Base-by-base conservation (phyloP, 306 rosid species). In the Abrus precatorius region DNA sequence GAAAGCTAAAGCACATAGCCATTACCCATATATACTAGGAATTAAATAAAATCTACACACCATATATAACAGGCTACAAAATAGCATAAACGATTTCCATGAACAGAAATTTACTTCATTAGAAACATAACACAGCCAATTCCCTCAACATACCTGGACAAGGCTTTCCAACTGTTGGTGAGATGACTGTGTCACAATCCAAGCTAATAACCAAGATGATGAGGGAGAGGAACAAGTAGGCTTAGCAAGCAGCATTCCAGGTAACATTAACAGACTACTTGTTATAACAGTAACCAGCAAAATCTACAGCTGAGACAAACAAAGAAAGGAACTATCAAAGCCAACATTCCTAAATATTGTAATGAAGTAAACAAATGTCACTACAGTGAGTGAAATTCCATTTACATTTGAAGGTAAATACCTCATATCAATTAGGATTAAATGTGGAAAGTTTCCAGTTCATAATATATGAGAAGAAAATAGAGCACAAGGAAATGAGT, bases 61-160 rank as follows among this genome's bases (percentile, higher is more conserved):
- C 40, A 48, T 30, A 43, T 14, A 13, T n/a, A 10, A 64, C 33
- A 8, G 71, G 40, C 6, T n/a, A 64, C 3, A 64, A 32, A 64
- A n/a, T 30, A 38, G 30, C 48, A 65, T 43, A 65, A 8, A 67
- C 43, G 68, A 3, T 7, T 30, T 62, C 45, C 68, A 67, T 44
- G 9, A 66, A 67, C 54, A 67, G 36, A 67, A 67, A 43, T 67
- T 1, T 43, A 43, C 14, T 43, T 14, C 54, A 67, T 33, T 43
- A 28, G 27, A 29, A 11, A 66, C 41, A 66, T 4, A 9, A 20
- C 1, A 1, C 41, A 27, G 20, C 52, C 9, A 27, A 67, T 67
- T 67, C 43, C 27, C 52, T 43, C 1, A 44, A 67, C 72, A 67
- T 67, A 67, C 54, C 72, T 67, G 72, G 34, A 67, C n/a, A 44